Base-by-base conservation (phyloP, 805 yeast species). In the Saccharomycopsis oosterbeekiorum region DNA sequence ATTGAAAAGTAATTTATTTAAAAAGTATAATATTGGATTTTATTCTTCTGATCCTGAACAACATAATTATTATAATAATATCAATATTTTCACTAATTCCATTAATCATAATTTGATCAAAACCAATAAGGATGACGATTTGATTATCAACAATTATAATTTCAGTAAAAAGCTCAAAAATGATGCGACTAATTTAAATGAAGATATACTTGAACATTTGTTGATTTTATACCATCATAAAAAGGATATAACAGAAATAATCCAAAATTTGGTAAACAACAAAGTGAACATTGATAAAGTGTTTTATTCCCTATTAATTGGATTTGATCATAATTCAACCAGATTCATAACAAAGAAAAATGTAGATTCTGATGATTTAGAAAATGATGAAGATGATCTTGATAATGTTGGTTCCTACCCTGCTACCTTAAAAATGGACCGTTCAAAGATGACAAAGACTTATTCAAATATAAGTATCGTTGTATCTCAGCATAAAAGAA, bases 1-100 rank as follows among this genome's bases (percentile, higher is more conserved):
- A 24, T 74, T 88, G 41, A 63, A 71, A 37, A 59, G 64, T 6
- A 50, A 41, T 34, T 51, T 63, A n/a, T 63, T 63, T 59, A 56
- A 43, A 36, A 63, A 61, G 39, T 59, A 63, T 40, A 59, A 58
- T 53, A 43, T 61, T 12, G 64, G 64, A 11, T 60, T 60, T 47
- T 59, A 54, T 55, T 58, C 63, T 17, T 47, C 56, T n/a, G 58
- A 62, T 8, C 54, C 54, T 12, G 29, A 37, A 29, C 61, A 58
- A 42, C 60, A 54, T 42, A 60, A 47, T 39, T 60, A 58, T 55
- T 61, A 59, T 55, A 51, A 50, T 21, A 59, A 59, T 50, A 63
- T 61, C 17, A 61, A 63, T 56, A 41, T 61, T 37, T 63, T 63
- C 62, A 63, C 65, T 40, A 63, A 63, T 42, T 63, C 65, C 10